Conservation (phyloP, 257 asterid species). For the Nicotiana knightiana region DNA sequence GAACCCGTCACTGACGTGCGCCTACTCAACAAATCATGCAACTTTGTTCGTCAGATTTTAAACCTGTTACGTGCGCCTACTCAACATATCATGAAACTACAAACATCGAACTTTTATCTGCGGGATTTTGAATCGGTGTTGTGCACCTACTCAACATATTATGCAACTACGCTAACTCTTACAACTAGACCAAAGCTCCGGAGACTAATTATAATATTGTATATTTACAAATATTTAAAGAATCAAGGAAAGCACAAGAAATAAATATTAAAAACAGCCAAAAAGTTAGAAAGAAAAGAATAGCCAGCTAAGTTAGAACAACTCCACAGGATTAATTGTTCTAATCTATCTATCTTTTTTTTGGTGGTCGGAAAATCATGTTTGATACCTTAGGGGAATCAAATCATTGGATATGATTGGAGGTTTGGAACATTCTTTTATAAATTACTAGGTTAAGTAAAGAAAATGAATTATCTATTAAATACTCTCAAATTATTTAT, state of each 20-base stretch:
- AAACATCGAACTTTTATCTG: no score
- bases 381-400: not conserved
- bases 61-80: no score
- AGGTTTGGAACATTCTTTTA: not conserved
- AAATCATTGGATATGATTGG: slow-evolving; percentile 8
- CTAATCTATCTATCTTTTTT: no score
- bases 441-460: not conserved
- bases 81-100: no score
- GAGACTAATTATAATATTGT: not conserved
- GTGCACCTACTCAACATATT: no score
- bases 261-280: not conserved
- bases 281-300: not conserved
- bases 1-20: no score
- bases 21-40: no score
- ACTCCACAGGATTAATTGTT: no score
- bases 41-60: no score
- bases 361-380: not conserved
- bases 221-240: not conserved
- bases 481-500: not conserved
- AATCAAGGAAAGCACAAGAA: not conserved
- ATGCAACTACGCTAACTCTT: not conserved
- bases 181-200: not conserved
- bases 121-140: no score
- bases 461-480: not conserved
- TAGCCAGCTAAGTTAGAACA: not conserved